Percentiles rank a stretch among this genome's conserved stretches.
Conservation (phyloP, 1,139 yeast species). For the Blastobotrys serpentis region DNA sequence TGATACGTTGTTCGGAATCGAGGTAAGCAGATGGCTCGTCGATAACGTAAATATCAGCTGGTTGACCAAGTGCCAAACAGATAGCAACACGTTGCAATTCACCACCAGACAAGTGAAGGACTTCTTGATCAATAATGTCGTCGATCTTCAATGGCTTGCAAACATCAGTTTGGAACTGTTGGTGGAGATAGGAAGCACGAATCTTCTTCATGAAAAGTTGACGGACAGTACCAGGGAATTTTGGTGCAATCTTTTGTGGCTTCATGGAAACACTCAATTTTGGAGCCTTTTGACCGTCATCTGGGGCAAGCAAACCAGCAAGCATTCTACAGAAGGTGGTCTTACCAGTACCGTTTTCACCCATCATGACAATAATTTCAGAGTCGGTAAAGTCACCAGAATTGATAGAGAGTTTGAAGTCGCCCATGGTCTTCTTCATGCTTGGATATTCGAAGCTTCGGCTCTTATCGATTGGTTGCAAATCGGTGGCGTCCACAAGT, state of each 20-base stretch:
- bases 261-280: constrained; percentile 92
- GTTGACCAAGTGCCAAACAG: constrained; percentile 87
- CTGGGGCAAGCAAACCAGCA: constrained; percentile 91
- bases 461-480: constrained; percentile 71
- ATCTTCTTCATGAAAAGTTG: constrained; percentile 95
- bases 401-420: constrained; percentile 78
- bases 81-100: constrained; percentile 99
- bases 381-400: constrained; percentile 92
- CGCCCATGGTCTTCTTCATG: constrained; percentile 92
- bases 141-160: constrained; percentile 93
- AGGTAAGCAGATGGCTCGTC: constrained; percentile 99
- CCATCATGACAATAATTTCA: constrained; percentile 98
- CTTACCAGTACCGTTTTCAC: constrained; percentile 99
- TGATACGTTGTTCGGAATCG: constrained; percentile 99
- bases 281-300: constrained; percentile 74
- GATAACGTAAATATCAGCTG: constrained; percentile 92
- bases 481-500: constrained; percentile 82
- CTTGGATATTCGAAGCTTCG: constrained; percentile 74
- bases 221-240: constrained; percentile 97
- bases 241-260: constrained; percentile 98
- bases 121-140: constrained; percentile 94
- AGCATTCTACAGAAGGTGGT: constrained; percentile 93
- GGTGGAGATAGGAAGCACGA: constrained; percentile 88
- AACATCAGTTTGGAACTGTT: constrained; percentile 98
- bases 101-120: constrained; percentile 97